Conservation (phyloP, 176 grass and related monocot genomes). For the Pontederia crassipes region DNA sequence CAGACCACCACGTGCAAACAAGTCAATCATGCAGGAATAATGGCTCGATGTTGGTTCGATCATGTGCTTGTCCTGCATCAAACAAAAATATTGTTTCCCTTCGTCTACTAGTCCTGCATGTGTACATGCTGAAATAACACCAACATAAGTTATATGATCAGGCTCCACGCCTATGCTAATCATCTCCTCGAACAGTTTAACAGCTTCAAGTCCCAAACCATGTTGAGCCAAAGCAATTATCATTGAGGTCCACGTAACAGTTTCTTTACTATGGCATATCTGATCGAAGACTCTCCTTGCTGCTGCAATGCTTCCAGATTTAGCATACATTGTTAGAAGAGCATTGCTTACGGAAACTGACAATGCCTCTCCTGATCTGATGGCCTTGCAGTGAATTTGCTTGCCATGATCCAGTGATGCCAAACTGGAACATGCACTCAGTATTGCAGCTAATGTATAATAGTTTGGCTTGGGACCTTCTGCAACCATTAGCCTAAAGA, state of each 20-base stretch:
- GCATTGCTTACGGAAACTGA: slow-evolving; percentile 68
- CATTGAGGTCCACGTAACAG: slow-evolving; percentile 84
- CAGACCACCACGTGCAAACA: slow-evolving; percentile 43
- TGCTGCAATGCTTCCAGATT: slow-evolving; percentile 49
- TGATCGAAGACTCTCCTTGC: slow-evolving; percentile 52
- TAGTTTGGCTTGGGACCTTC: slow-evolving; percentile 62
- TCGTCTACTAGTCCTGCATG: slow-evolving; percentile 58
- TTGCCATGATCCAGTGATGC: slow-evolving; percentile 65
- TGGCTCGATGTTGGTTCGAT: slow-evolving; percentile 67
- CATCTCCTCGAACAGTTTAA: slow-evolving; percentile 73
- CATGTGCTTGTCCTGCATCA: slow-evolving; percentile 53
- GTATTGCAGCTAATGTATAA: slow-evolving; percentile 67
- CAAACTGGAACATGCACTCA: slow-evolving; percentile 58
- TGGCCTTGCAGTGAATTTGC: slow-evolving; percentile 73
- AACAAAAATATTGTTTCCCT: slow-evolving; percentile 56
- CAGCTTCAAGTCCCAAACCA: slow-evolving; percentile 56
- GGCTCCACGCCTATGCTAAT: slow-evolving; percentile 43
- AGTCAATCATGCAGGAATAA: slow-evolving; percentile 86
- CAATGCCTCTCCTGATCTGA: slow-evolving; percentile 41
- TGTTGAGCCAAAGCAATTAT: slow-evolving; percentile 73
- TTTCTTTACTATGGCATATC: slow-evolving; percentile 44
- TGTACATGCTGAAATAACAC: slow-evolving; percentile 62
- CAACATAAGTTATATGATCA: slow-evolving; percentile 62
- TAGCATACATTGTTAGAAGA: slow-evolving; percentile 60
- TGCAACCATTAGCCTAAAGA: slow-evolving; percentile 64